These are phyloP conservation scores for Sphagnurus paluster DNA, from an alignment of 1,284 basidiomycete genomes.

Conservation along the genomic window DNA sequence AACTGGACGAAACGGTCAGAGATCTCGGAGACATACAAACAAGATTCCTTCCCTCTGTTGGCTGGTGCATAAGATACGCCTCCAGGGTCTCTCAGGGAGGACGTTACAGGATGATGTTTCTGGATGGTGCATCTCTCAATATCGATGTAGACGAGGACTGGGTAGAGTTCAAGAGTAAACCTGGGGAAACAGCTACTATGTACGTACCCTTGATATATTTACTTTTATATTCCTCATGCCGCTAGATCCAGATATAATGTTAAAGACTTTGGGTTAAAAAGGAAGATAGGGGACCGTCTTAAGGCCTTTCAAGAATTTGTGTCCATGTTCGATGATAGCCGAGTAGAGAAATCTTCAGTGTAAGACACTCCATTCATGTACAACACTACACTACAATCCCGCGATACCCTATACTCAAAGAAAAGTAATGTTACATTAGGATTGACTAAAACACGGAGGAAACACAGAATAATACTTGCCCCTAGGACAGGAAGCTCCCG, in stretches of 20 bases:
- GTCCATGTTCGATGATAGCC: constrained; percentile 37
- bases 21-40: constrained; percentile 23
- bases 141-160: constrained; percentile 44
- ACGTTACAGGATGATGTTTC: constrained; percentile 45
- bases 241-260: constrained; percentile 30
- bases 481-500: no score
- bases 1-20: not conserved
- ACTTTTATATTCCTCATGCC: not conserved
- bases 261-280: constrained; percentile 33
- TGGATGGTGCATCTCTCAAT: constrained; percentile 43
- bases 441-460: no score
- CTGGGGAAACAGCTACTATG: constrained; percentile 31
- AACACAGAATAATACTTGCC: no score
- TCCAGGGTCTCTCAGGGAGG: constrained; percentile 37
- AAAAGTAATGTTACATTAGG: not conserved
- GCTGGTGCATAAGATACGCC: constrained; percentile 44
- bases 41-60: constrained; percentile 39
- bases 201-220: constrained; percentile 17
- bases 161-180: constrained; percentile 31
- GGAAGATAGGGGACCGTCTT: constrained; percentile 40
- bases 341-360: not conserved
- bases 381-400: not conserved
- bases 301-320: constrained; percentile 43
- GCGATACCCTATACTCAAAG: no score
- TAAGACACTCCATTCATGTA: not conserved